Evolutionary conservation across 2,329 filamentous ascomycete genomes (phyloP).

Genomic region (Massarina eburnea): DNA sequence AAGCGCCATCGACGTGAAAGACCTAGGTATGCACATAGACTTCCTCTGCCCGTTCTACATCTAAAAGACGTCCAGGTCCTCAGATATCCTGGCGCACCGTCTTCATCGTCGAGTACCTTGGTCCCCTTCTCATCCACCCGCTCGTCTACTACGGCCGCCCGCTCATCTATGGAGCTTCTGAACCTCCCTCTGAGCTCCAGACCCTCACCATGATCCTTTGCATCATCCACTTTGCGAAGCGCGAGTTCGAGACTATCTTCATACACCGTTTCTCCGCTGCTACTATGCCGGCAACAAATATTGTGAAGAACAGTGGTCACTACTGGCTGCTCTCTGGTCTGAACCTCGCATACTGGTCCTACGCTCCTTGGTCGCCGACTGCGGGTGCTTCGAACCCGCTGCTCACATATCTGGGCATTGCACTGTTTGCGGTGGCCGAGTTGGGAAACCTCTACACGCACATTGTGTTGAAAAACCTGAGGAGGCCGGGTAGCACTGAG

Average conservation of each 20-base stretch:
- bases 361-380: conserved; percentile 71
- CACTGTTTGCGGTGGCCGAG: conserved; percentile 76
- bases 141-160: conserved; percentile 71
- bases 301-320: conserved; percentile 92
- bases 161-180: conserved; percentile 65
- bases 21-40: conserved; percentile 67
- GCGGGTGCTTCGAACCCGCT: conserved; percentile 55
- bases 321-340: conserved; percentile 88
- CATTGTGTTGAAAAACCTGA: conserved; percentile 73
- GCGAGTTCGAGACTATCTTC: conserved; percentile 91
- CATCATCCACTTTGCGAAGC: conserved; percentile 85
- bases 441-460: conserved; percentile 79
- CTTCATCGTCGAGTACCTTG: conserved; percentile 92
- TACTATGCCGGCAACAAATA: conserved; percentile 89
- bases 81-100: conserved; percentile 93
- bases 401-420: conserved; percentile 63
- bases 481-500: conserved; percentile 75
- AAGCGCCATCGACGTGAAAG: conserved; percentile 79
- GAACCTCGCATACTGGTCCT: conserved; percentile 82
- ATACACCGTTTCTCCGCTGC: conserved; percentile 92
- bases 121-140: conserved; percentile 84
- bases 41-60: background rate
- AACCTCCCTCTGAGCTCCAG: conserved; percentile 65
- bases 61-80: conserved; percentile 59
- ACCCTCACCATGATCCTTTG: conserved; percentile 73